phyloP scores from a whole-genome alignment of 2,329 filamentous ascomycete genomes.

The Cladosporium phlei region DNA sequence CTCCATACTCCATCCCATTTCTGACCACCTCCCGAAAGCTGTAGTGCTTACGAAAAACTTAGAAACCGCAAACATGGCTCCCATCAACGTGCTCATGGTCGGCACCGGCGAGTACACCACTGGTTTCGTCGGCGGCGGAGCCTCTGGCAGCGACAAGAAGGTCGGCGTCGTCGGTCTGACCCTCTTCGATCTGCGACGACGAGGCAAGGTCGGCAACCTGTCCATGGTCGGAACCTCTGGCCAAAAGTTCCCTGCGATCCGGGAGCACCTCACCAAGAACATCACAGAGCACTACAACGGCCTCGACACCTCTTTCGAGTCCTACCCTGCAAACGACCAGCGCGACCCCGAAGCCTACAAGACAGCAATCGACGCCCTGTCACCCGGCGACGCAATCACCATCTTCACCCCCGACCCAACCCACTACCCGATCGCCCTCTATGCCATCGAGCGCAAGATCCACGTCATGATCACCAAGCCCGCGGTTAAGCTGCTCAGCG shows the following conservation, averaged over 20 bases:
- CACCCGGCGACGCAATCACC: conserved; percentile 80
- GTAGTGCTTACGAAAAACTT: conserved; percentile 10
- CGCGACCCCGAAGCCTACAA: conserved; percentile 82
- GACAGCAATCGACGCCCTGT: conserved; percentile 75
- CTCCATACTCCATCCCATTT: neutral
- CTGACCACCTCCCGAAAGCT: neutral
- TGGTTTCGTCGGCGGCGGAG: conserved; percentile 79
- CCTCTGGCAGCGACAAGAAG: conserved; percentile 89
- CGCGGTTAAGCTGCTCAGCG: conserved; percentile 74
- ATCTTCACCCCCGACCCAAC: conserved; percentile 95
- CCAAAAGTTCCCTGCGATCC: conserved; percentile 84
- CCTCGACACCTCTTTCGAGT: conserved; percentile 79
- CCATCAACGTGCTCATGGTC: conserved; percentile 52
- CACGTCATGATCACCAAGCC: conserved; percentile 95
- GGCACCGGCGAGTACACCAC: conserved; percentile 97
- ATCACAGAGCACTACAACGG: conserved; percentile 84
- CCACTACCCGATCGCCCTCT: conserved; percentile 85
- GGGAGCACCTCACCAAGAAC: conserved; percentile 82
- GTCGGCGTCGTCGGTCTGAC: conserved; percentile 88
- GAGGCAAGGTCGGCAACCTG: conserved; percentile 81
- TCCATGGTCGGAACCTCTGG: conserved; percentile 89
- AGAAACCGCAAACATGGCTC: conserved; percentile 37
- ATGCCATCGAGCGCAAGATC: conserved; percentile 80
- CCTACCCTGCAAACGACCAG: conserved; percentile 69
- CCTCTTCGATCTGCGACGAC: conserved; percentile 78